These are phyloP conservation scores for Asterionellopsis glacialis DNA, from an alignment of 108 stramenopile genomes.

Conservation along the genomic window DNA sequence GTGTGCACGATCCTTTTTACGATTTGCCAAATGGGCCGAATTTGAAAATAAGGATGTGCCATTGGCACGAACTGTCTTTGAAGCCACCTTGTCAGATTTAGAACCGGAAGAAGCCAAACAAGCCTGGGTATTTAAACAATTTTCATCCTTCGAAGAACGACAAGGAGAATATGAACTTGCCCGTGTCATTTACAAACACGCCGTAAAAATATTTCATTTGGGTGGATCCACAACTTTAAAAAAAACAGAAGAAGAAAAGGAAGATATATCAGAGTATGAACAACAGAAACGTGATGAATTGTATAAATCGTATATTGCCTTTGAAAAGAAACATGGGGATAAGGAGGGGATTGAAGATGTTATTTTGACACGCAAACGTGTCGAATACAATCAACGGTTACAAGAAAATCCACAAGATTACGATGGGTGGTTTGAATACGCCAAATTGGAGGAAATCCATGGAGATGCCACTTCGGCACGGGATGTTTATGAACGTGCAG, in stretches of 20 bases:
- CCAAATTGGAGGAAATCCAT: slow-evolving; percentile 90
- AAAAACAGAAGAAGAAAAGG: slow-evolving; percentile 23
- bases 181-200: slow-evolving; percentile 95
- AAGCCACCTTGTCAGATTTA: slow-evolving; percentile 90
- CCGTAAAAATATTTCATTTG: slow-evolving; percentile 73
- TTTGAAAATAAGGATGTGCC: slow-evolving; percentile 85
- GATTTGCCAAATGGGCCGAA: slow-evolving; percentile 99
- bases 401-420: slow-evolving; percentile 85
- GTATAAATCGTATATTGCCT: slow-evolving; percentile 90
- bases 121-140: slow-evolving; percentile 75
- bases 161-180: slow-evolving; percentile 98
- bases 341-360: slow-evolving; percentile 86
- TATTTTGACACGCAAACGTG: slow-evolving; percentile 81
- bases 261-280: slow-evolving; percentile 59
- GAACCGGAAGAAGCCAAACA: slow-evolving; percentile 84
- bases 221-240: slow-evolving; percentile 29
- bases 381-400: slow-evolving; percentile 79
- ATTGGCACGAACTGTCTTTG: slow-evolving; percentile 91
- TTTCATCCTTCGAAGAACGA: slow-evolving; percentile 90
- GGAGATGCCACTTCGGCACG: slow-evolving; percentile 41
- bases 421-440: slow-evolving; percentile 98
- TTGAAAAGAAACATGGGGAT: slow-evolving; percentile 98
- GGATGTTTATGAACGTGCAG: slow-evolving; percentile 94
- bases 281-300: slow-evolving; percentile 80
- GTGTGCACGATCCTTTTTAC: slow-evolving; percentile 78